phyloP scores from a whole-genome alignment of 164 flowering plant species.

The Platanus orientalis region DNA sequence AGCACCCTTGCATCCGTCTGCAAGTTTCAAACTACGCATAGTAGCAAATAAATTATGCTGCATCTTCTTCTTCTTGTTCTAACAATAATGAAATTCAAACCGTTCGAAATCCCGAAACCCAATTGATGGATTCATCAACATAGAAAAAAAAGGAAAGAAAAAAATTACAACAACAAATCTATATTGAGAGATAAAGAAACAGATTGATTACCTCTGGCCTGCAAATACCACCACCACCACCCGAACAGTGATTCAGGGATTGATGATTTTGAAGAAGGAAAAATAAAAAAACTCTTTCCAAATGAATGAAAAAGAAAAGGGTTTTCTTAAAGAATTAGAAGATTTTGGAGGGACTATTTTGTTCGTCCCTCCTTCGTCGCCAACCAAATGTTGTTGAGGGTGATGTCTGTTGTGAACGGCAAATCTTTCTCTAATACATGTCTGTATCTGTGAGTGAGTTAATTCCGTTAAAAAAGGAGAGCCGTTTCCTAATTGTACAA shows the following conservation, averaged over 20 bases:
- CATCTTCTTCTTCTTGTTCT: slow-evolving; percentile 16
- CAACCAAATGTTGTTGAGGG: neutral
- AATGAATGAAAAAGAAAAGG: too few species aligned
- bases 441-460: too few species aligned
- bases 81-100: too few species aligned
- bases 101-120: too few species aligned
- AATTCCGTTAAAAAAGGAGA: too few species aligned
- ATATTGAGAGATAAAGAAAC: neutral
- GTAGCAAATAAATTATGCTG: slow-evolving; percentile 26
- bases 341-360: neutral
- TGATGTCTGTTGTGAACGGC: neutral
- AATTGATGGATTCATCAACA: too few species aligned
- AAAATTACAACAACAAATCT: neutral
- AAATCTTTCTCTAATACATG: neutral
- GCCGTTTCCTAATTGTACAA: too few species aligned
- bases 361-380: neutral
- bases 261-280: neutral
- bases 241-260: neutral
- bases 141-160: neutral
- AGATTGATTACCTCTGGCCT: neutral
- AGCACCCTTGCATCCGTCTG: slow-evolving; percentile 47
- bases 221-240: neutral
- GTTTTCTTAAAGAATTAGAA: neutral
- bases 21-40: slow-evolving; percentile 44
- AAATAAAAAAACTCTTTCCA: neutral